Evolutionary conservation across 2,329 filamentous ascomycete species (phyloP), one percentile per base, ranked within the genome.

Genomic region (Decorospora gaudefroyi): DNA sequence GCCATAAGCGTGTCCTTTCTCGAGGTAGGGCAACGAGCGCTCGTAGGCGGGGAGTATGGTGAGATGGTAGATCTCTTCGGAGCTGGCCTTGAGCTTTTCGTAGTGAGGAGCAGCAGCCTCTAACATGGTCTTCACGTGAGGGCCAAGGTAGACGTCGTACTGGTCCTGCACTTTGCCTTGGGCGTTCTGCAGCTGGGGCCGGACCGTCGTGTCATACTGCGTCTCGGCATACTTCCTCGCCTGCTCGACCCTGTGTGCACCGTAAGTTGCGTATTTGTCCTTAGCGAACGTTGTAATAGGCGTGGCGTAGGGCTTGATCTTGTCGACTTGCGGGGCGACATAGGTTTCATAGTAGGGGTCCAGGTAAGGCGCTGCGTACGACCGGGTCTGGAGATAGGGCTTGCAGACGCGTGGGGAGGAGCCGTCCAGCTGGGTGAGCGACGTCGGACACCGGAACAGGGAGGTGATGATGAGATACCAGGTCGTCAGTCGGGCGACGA

Each of bases 401-500:
- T 85, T 85, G 80, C 93, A 99, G 50, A 97, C 81, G 53, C 75
- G 79, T 1, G 91, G 88, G 1, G 89, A 88, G 19, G 78, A 73
- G 17, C 86, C 81, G 59, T 82, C 80, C 62, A 93, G 81, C 17
- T 82, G 78, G 18, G 85, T 80, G 48, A 85, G 72, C 6, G 81
- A 82, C 3, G 84, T 76, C 9, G 92, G 92, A 69, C 92, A 99
- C 49, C 86, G 83, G 68, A 99, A 87, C 46, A 92, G 72, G 42
- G 93, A 75, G 16, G 87, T 93, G 49, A 90, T 71, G 53, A 97
- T 84, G 23, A 85, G 80, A 68, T 93, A 95, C 92, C 92, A 99
- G 13, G 89, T 86, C 45, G 85, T 70, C 30, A 96, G 70, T 62
- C 69, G 63, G 49, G 59, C 59, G 32, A 62, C 38, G 34, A 69